A percentile compares a stretch with the other conserved stretches of the same genome.
Conservation (phyloP, 2,329 filamentous ascomycete genomes). For the Coniochaeta prunicola region DNA sequence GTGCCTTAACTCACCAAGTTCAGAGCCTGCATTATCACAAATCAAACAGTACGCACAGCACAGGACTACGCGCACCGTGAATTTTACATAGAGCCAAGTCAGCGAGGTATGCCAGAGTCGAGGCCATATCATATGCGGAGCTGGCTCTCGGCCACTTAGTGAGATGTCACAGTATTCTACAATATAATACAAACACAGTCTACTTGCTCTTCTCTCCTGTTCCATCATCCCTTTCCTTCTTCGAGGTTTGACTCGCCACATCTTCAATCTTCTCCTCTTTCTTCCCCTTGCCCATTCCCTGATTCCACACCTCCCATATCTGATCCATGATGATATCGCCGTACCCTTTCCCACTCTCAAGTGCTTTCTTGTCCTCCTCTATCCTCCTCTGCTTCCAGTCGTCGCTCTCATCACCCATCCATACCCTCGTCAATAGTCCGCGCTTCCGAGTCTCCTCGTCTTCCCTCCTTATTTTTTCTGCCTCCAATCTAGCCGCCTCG, state of each 20-base stretch:
- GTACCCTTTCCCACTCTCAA: slow-evolving; percentile 49
- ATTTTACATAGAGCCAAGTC: too few species aligned
- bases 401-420: slow-evolving; percentile 51
- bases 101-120: too few species aligned
- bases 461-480: slow-evolving; percentile 12
- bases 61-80: too few species aligned
- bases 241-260: slow-evolving; percentile 2
- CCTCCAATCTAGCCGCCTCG: slow-evolving; percentile 11
- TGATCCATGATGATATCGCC: slow-evolving; percentile 50
- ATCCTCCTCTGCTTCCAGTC: slow-evolving; percentile 47
- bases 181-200: background rate
- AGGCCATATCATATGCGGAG: too few species aligned
- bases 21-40: too few species aligned
- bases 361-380: slow-evolving; percentile 42
- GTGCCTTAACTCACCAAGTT: too few species aligned
- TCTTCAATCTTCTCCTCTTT: slow-evolving; percentile 15
- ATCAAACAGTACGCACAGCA: too few species aligned
- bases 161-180: background rate
- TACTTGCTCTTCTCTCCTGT: background rate
- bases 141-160: too few species aligned
- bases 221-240: slow-evolving; percentile 17
- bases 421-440: slow-evolving; percentile 37
- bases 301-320: slow-evolving; percentile 42
- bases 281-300: slow-evolving; percentile 21
- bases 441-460: slow-evolving; percentile 14